A percentile compares a stretch with the other conserved stretches of the same genome.
Conservation (phyloP, 345 rosid genomes). For the Camelina hispida region DNA sequence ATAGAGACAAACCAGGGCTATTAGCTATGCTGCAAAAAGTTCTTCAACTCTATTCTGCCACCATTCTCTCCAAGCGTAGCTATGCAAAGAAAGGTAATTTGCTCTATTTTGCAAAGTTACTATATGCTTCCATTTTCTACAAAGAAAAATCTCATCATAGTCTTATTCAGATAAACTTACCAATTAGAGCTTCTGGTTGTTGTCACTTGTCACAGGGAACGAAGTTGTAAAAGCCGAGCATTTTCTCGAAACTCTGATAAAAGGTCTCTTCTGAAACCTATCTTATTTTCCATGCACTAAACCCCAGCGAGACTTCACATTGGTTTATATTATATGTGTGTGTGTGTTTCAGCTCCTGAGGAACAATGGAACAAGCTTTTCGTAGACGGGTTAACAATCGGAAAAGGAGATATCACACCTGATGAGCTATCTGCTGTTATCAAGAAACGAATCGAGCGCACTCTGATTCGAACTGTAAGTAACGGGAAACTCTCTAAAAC, state of each 20-base stretch:
- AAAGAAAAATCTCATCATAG: background rate
- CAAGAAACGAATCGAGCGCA: conserved; percentile 79
- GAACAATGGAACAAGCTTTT: conserved; percentile 83
- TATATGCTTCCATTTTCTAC: conserved; percentile 15
- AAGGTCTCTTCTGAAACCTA: conserved; percentile 53
- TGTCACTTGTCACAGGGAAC: conserved; percentile 54
- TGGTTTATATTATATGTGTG: conserved; percentile 24
- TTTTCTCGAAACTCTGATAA: conserved; percentile 75
- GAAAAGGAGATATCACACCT: conserved; percentile 68
- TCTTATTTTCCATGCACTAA: conserved; percentile 7
- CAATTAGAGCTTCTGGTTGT: background rate
- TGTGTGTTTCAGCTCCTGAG: conserved; percentile 72
- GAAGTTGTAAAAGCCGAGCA: conserved; percentile 73
- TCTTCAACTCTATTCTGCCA: conserved; percentile 86
- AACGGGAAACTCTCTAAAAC: conserved; percentile 3
- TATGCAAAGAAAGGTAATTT: conserved; percentile 84
- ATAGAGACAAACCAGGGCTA: conserved; percentile 88
- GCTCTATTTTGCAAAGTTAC: background rate
- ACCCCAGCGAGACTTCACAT: conserved; percentile 22
- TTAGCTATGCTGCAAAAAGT: conserved; percentile 93
- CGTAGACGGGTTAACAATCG: conserved; percentile 67
- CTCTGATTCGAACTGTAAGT: conserved; percentile 82
- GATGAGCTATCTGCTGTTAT: conserved; percentile 72
- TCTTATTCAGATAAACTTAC: background rate
- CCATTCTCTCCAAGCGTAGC: conserved; percentile 80